phyloP scores from a whole-genome alignment of 1,284 basidiomycete species.

The Agroathelia rolfsii region DNA sequence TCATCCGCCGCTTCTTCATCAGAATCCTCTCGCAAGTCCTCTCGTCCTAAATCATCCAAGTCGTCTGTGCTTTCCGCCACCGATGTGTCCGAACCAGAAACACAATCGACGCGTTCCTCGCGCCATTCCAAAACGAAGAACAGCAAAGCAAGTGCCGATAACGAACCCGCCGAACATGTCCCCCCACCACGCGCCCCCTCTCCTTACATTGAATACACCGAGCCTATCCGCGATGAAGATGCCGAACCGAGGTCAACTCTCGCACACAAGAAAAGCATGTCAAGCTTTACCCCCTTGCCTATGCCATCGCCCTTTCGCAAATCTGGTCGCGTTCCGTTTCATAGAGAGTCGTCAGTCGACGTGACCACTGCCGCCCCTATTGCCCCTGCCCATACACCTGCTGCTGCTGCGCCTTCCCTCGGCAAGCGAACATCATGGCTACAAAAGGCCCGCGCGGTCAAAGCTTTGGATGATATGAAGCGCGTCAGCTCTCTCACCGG shows the following conservation, averaged over 20 bases:
- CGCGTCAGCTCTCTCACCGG: too few species aligned
- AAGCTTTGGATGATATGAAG: constrained; percentile 67
- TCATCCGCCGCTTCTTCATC: too few species aligned
- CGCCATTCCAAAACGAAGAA: too few species aligned
- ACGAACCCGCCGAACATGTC: too few species aligned
- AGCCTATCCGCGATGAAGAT: constrained; percentile 20
- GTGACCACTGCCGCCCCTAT: constrained; percentile 13
- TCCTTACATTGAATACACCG: too few species aligned
- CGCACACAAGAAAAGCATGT: constrained; percentile 23
- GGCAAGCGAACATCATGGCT: constrained; percentile 72
- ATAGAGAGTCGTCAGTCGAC: constrained; percentile 27
- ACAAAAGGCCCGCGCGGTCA: constrained; percentile 63
- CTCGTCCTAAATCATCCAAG: too few species aligned
- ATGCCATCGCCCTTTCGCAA: constrained; percentile 61
- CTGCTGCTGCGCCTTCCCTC: constrained; percentile 30
- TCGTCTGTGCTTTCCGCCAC: too few species aligned
- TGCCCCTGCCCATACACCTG: constrained; percentile 24
- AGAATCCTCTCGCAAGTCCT: too few species aligned
- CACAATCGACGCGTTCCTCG: too few species aligned
- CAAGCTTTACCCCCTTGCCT: constrained; percentile 47
- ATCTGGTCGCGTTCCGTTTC: constrained; percentile 43
- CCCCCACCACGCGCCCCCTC: too few species aligned
- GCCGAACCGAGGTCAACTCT: constrained; percentile 13
- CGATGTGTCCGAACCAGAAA: too few species aligned
- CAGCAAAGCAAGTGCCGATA: too few species aligned